Evolutionary conservation across 2,329 filamentous ascomycete species (phyloP).

Genomic region (Pseudocercospora macadamiae): DNA sequence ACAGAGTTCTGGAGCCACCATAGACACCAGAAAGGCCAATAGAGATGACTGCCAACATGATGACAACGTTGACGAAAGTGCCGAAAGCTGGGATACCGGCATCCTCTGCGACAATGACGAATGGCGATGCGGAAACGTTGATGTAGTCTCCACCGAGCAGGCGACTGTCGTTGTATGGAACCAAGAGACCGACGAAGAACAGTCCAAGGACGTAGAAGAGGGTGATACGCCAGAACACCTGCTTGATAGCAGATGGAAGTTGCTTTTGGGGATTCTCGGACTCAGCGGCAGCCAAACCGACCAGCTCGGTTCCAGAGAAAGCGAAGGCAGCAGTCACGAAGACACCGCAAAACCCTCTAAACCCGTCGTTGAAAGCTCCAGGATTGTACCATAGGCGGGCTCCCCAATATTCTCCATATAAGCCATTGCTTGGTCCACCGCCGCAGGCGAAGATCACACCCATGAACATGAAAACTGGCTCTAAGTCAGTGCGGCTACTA

Average conservation of each 20-base stretch:
- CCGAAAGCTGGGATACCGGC: constrained; percentile 75
- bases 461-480: constrained; percentile 67
- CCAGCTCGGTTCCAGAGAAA: constrained; percentile 65
- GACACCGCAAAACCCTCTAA: constrained; percentile 66
- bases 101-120: constrained; percentile 88
- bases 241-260: constrained; percentile 84
- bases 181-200: constrained; percentile 77
- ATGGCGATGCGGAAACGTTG: constrained; percentile 80
- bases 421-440: constrained; percentile 52
- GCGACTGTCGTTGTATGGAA: constrained; percentile 69
- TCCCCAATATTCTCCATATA: constrained; percentile 45
- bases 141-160: constrained; percentile 63
- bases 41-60: constrained; percentile 89
- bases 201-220: constrained; percentile 88
- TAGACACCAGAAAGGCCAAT: constrained; percentile 72
- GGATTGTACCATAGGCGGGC: constrained; percentile 51
- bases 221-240: constrained; percentile 92
- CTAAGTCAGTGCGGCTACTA: too few species aligned
- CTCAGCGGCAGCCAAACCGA: constrained; percentile 74
- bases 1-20: constrained; percentile 85
- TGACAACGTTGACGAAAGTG: constrained; percentile 92
- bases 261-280: constrained; percentile 79
- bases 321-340: constrained; percentile 67
- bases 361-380: constrained; percentile 56
- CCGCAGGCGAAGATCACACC: constrained; percentile 61